phyloP scores from a whole-genome alignment of 139 green algal genomes.

The Asterochloris erici region DNA sequence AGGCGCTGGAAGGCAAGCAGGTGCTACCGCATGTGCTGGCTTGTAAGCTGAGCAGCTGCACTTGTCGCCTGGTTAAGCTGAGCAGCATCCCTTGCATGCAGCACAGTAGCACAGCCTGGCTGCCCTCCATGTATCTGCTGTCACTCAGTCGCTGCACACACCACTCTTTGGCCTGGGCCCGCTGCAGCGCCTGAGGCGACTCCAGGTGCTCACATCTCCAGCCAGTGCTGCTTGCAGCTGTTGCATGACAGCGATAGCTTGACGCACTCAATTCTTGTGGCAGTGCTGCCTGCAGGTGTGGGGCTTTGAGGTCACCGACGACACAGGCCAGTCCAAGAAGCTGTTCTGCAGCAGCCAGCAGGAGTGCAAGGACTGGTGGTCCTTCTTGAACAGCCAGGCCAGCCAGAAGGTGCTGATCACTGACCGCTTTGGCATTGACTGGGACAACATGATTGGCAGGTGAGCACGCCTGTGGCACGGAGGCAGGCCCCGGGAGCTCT shows the following conservation, averaged over 20 bases:
- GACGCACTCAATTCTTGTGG: not conserved
- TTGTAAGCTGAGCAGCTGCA: too few relatives aligned
- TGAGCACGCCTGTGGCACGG: not conserved
- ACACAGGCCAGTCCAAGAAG: conserved; percentile 1
- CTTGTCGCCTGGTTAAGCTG: too few relatives aligned
- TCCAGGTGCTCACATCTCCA: not conserved
- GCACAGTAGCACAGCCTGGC: too few relatives aligned
- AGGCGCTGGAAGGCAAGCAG: too few relatives aligned
- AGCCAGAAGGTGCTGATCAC: not conserved
- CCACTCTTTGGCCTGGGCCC: not conserved
- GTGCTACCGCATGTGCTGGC: too few relatives aligned
- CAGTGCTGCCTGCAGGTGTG: not conserved
- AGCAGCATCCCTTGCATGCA: too few relatives aligned
- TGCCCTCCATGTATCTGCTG: not conserved
- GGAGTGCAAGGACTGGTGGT: conserved; percentile 7
- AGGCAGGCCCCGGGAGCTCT: not conserved
- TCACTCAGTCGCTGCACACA: not conserved
- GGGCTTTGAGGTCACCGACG: not conserved
- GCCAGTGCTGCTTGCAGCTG: not conserved
- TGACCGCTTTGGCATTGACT: not conserved
- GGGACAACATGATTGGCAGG: conserved; percentile 2
- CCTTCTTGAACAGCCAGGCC: not conserved
- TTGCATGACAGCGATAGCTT: not conserved
- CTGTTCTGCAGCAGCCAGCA: conserved; percentile 11
- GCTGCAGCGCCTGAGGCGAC: not conserved